Evolutionary conservation across 2,329 filamentous ascomycete genomes (phyloP).

Genomic region (Penicillium sp.): DNA sequence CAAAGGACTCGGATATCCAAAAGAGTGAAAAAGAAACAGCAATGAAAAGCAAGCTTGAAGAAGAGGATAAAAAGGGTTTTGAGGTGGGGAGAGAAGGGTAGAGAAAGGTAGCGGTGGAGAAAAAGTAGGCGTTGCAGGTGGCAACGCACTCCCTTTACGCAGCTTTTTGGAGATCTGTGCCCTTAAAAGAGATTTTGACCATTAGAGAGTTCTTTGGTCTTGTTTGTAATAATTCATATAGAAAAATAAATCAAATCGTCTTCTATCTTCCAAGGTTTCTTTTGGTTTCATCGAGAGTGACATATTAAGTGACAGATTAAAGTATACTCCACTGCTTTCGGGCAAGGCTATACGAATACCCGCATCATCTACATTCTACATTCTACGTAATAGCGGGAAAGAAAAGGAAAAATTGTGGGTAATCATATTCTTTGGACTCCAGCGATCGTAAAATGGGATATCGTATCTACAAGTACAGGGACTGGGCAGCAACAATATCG

Average conservation of each 20-base stretch:
- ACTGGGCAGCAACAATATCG: constrained; percentile 93
- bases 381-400: background rate
- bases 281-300: background rate
- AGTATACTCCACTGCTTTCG: constrained; percentile 4
- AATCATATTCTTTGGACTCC: constrained; percentile 5
- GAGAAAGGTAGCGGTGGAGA: constrained; percentile 34
- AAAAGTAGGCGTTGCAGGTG: constrained; percentile 33
- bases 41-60: constrained; percentile 6
- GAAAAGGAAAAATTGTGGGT: background rate
- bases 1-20: constrained; percentile 3
- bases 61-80: constrained; percentile 18
- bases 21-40: constrained; percentile 8
- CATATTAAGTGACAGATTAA: background rate
- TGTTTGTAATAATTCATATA: background rate
- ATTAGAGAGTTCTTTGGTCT: background rate
- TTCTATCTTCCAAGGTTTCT: background rate
- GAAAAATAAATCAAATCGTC: background rate
- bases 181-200: constrained; percentile 6
- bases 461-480: constrained; percentile 71
- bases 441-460: constrained; percentile 14
- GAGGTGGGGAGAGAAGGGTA: constrained; percentile 22
- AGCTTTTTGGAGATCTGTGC: constrained; percentile 18
- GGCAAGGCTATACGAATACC: background rate
- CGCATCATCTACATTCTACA: constrained; percentile 5
- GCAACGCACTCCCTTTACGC: constrained; percentile 30